Evolutionary conservation across 345 rosid species (phyloP).

Genomic region (Crucihimalaya himalaica): DNA sequence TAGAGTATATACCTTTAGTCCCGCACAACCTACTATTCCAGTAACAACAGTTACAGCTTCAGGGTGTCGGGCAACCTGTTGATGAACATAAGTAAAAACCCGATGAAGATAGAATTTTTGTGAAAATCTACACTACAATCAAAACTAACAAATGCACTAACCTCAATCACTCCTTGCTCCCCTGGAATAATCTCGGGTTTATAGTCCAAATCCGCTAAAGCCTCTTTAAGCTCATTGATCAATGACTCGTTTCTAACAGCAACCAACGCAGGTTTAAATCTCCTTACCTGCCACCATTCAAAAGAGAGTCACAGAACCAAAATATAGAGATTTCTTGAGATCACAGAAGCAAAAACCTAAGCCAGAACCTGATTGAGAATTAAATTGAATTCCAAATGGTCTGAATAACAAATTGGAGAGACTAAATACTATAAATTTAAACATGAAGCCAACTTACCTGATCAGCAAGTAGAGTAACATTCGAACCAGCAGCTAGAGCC

Average conservation of each 20-base stretch:
- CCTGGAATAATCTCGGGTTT: constrained; percentile 96
- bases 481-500: constrained; percentile 96
- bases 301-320: constrained; percentile 16
- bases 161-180: constrained; percentile 91
- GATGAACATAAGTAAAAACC: constrained; percentile 26
- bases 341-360: not conserved
- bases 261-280: constrained; percentile 84
- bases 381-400: not conserved
- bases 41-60: constrained; percentile 92
- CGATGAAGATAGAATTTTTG: not conserved
- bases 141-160: constrained; percentile 19
- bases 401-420: not conserved
- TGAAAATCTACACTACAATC: constrained; percentile 8
- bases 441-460: constrained; percentile 53
- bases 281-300: constrained; percentile 60
- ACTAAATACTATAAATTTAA: not conserved
- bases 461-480: constrained; percentile 88
- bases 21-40: constrained; percentile 98
- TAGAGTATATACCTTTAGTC: constrained; percentile 61
- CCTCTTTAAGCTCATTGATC: constrained; percentile 75
- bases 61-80: constrained; percentile 90
- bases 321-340: not conserved
- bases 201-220: constrained; percentile 71
- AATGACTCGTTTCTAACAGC: constrained; percentile 79
- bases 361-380: too few relatives aligned